Conservation (phyloP, 208 protist genomes). For the Wallacemonas collosoma region DNA sequence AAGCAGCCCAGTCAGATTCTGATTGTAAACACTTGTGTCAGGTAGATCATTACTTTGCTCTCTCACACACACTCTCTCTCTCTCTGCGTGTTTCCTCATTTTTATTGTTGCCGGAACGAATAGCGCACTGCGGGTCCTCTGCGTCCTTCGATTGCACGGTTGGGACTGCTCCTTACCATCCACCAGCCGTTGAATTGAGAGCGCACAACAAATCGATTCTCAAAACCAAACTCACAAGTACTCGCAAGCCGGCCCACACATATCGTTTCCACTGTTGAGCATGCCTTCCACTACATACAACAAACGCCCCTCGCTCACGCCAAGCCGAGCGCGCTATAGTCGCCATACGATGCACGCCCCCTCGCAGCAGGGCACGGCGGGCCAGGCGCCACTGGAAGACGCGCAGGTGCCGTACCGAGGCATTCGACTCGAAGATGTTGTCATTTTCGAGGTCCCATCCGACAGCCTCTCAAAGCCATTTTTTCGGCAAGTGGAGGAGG, state of each 20-base stretch:
- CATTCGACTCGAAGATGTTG: slow-evolving; percentile 9
- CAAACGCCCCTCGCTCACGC: not conserved
- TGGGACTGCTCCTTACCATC: too few species aligned
- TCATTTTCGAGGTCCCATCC: slow-evolving; percentile 9
- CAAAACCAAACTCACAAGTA: not conserved
- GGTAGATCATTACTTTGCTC: too few species aligned
- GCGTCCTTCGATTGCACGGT: too few species aligned
- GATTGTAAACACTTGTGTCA: too few species aligned
- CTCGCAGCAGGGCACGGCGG: not conserved
- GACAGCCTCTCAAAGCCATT: not conserved
- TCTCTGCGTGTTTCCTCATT: too few species aligned
- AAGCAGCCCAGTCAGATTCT: too few species aligned
- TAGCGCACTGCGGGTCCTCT: too few species aligned
- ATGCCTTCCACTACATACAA: not conserved
- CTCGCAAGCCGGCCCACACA: not conserved
- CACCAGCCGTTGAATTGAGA: too few species aligned
- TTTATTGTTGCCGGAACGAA: too few species aligned
- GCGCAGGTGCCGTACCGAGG: slow-evolving; percentile 12
- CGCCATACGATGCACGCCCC: not conserved
- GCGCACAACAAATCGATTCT: too few species aligned
- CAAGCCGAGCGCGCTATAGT: not conserved
- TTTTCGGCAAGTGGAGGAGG: not conserved
- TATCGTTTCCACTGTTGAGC: not conserved
- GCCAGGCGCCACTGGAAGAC: not conserved
- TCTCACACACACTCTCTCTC: too few species aligned